phyloP scores from a whole-genome alignment of 139 green algal species.

The Asterochloris sp. region DNA sequence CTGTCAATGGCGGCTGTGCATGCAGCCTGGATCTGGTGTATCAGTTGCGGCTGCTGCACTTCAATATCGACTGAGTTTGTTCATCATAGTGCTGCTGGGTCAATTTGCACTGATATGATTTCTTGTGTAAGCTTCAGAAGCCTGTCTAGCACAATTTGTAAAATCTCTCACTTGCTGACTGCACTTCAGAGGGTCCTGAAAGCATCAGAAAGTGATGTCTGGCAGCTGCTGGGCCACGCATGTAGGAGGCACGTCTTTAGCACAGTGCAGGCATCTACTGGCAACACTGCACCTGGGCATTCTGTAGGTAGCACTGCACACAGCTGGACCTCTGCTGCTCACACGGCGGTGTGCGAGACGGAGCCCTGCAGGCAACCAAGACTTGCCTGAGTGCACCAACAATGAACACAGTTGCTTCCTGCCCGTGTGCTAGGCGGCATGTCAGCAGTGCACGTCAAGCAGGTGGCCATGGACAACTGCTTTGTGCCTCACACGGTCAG shows the following conservation, averaged over 20 bases:
- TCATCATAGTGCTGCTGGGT: too few species aligned
- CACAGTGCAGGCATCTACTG: neutral
- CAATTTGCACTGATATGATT: too few species aligned
- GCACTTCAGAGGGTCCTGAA: conserved; percentile 9
- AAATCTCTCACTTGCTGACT: conserved; percentile 4
- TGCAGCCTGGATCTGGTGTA: neutral
- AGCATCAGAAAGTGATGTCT: neutral
- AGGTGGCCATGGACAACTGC: too few species aligned
- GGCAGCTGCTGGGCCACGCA: neutral
- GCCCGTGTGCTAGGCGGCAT: too few species aligned
- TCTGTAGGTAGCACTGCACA: conserved; percentile 2
- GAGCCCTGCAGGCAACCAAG: neutral
- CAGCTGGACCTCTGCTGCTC: conserved; percentile 4
- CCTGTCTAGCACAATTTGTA: conserved; percentile 5
- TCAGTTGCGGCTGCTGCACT: neutral
- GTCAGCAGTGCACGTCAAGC: too few species aligned
- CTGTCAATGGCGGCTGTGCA: neutral
- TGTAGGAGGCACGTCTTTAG: neutral
- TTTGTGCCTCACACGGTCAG: too few species aligned
- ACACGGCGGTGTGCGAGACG: neutral
- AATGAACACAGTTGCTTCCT: too few species aligned
- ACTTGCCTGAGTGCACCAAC: too few species aligned
- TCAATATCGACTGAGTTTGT: neutral
- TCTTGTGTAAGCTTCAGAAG: neutral
- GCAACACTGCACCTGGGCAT: neutral